Evolutionary conservation across 768 basidiomycete species (phyloP), one percentile per base, ranked within the genome.

Genomic region (Leccinum broughii): DNA sequence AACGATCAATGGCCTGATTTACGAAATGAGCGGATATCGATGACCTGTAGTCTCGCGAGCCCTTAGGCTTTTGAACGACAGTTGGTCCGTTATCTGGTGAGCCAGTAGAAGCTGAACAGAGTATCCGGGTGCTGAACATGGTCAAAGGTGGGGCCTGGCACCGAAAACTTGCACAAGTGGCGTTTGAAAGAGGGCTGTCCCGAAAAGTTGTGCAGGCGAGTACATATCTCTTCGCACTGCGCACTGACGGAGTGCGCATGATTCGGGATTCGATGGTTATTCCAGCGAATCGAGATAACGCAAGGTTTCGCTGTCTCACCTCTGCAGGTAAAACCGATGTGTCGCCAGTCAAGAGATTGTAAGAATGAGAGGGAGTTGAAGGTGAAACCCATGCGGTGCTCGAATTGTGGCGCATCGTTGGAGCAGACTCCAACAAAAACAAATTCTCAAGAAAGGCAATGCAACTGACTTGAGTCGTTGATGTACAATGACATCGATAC

Each of bases 151-250:
- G 9, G 17, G 39, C 39, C 17, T 9, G 8, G 8, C 17, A 41
- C 9, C 44, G 11, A 44, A 24, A 14, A 28, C 53, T 39, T 51
- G 44, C 13, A 1, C 41, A 35, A 56, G 61, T 62, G 51, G 61
- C 52, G 41, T 55, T 52, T 9, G 8, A 34, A 20, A 58, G 52
- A 15, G 28, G 17, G 9, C 4, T 24, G 1, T 8, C 24, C 4
- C 24, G 46, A n/a, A 35, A 28, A 20, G 15, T 14, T 53, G 24
- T 30, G 17, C 9, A 68, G 66, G 57, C 54, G 17, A 65, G 66
- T 59, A 57, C 13, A 56, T 1, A n/a, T 32, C 3, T 53, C 41
- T n/a, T n/a, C n/a, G n/a, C n/a, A n/a, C n/a, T n/a, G n/a, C n/a
- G n/a, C n/a, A n/a, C n/a, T n/a, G n/a, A n/a, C n/a, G n/a, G n/a